Conservation (phyloP, 495 filamentous ascomycete species). For the Daldinia grandis region DNA sequence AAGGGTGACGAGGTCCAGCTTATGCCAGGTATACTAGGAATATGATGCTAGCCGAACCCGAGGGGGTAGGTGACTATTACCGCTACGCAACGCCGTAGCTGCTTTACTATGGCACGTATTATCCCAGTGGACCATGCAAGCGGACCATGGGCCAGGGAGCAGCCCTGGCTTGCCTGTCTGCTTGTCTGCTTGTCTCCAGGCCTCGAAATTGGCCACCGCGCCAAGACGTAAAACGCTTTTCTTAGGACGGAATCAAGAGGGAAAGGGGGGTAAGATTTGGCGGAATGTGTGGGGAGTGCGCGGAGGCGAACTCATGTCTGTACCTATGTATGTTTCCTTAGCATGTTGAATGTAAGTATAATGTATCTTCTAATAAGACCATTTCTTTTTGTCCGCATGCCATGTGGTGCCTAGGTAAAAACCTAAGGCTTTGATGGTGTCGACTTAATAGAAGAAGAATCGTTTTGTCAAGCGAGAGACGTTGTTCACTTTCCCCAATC, state of each 20-base stretch:
- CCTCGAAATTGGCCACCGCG: conserved; percentile 39
- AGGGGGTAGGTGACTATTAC: conserved; percentile 31
- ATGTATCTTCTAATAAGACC: conserved; percentile 6
- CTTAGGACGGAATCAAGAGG: conserved; percentile 21
- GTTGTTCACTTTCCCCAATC: conserved; percentile 2
- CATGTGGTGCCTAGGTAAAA: neutral
- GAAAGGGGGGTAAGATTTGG: conserved; percentile 38
- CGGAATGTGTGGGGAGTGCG: conserved; percentile 41
- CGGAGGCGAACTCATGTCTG: conserved; percentile 38
- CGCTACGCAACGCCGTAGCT: conserved; percentile 30
- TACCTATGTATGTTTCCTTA: conserved; percentile 23
- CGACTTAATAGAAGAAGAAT: conserved; percentile 13
- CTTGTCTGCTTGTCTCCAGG: conserved; percentile 20
- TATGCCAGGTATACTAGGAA: conserved; percentile 6
- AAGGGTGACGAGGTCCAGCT: conserved; percentile 8
- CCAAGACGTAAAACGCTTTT: conserved; percentile 42
- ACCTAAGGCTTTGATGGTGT: conserved; percentile 14
- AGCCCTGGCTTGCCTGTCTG: conserved; percentile 26
- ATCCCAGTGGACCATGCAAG: conserved; percentile 17
- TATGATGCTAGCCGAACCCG: conserved; percentile 28
- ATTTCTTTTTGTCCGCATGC: conserved; percentile 9
- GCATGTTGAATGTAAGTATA: conserved; percentile 2
- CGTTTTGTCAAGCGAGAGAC: conserved; percentile 6
- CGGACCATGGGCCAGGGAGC: conserved; percentile 26
- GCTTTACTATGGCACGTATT: conserved; percentile 33